These are phyloP conservation scores for Russula abietina DNA, from an alignment of 768 basidiomycete genomes.

Conservation along the genomic window DNA sequence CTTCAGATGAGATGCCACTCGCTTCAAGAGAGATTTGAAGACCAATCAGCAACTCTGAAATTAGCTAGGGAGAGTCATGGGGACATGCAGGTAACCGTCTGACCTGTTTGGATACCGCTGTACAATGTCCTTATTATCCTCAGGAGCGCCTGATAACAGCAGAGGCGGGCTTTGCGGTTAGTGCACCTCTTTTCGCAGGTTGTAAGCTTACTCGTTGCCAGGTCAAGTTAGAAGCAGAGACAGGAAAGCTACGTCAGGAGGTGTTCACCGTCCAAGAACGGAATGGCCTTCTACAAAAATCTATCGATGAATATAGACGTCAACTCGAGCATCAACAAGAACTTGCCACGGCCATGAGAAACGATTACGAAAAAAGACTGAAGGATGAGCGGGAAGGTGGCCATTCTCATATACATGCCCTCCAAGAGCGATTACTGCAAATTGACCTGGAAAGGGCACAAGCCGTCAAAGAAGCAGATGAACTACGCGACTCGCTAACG, in stretches of 20 bases:
- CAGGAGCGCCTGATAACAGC: conserved; percentile 37
- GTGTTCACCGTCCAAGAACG: conserved; percentile 40
- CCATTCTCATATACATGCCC: conserved; percentile 19
- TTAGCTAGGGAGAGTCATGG: conserved; percentile 50
- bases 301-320: conserved; percentile 22
- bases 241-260: conserved; percentile 35
- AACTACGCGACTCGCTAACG: conserved; percentile 18
- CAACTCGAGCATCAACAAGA: conserved; percentile 22
- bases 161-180: conserved; percentile 36
- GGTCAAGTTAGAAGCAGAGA: conserved; percentile 32
- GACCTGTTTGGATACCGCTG: not conserved
- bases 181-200: conserved; percentile 22
- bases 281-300: conserved; percentile 31
- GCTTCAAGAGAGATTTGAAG: conserved; percentile 56
- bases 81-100: conserved; percentile 42
- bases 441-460: conserved; percentile 21
- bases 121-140: not conserved
- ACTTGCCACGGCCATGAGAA: conserved; percentile 2
- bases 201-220: conserved; percentile 12
- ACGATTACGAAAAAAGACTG: conserved; percentile 17
- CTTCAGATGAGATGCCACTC: conserved; percentile 31
- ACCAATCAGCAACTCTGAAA: conserved; percentile 47
- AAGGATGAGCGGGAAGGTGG: conserved; percentile 18
- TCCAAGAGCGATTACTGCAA: conserved; percentile 19
- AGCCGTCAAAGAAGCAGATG: conserved; percentile 19